These are phyloP conservation scores for Monosporascus sp. DNA, from an alignment of 2,329 filamentous ascomycete species.

Conservation along the genomic window DNA sequence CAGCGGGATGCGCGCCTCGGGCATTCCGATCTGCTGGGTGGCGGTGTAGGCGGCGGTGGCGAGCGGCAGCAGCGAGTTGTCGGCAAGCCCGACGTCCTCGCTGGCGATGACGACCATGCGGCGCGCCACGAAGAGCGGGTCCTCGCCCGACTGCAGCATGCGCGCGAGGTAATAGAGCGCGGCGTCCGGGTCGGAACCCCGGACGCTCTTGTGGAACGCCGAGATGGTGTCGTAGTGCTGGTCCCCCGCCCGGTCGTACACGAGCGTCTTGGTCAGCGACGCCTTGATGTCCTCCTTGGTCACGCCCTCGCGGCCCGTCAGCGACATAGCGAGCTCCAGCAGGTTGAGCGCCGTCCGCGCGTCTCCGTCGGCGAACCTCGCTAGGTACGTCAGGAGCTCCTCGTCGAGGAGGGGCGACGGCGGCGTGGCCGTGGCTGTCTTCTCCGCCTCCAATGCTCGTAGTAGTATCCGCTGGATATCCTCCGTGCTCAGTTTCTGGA, in stretches of 20 bases:
- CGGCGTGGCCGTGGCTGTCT: conserved; percentile 26
- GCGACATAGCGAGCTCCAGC: conserved; percentile 79
- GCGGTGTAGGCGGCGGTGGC: conserved; percentile 84
- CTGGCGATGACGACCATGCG: conserved; percentile 92
- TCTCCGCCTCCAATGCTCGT: conserved; percentile 66
- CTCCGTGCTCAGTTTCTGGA: conserved; percentile 67
- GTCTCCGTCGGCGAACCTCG: conserved; percentile 85
- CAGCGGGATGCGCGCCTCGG: conserved; percentile 87
- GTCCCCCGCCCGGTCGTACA: conserved; percentile 92
- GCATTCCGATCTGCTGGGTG: conserved; percentile 89
- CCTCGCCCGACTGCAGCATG: conserved; percentile 94
- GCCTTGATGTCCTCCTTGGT: conserved; percentile 75
- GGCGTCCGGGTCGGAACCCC: conserved; percentile 81
- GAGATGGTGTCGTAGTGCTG: conserved; percentile 98
- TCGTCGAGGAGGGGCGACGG: conserved; percentile 62
- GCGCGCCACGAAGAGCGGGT: conserved; percentile 85
- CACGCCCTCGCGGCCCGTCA: conserved; percentile 59
- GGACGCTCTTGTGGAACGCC: conserved; percentile 92
- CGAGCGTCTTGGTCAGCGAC: conserved; percentile 81
- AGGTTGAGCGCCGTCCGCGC: conserved; percentile 90
- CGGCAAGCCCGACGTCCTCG: conserved; percentile 88
- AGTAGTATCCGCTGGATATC: conserved; percentile 69
- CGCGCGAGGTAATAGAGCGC: conserved; percentile 90
- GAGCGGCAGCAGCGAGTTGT: conserved; percentile 75
- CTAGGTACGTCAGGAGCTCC: conserved; percentile 74